These are phyloP conservation scores for Blakeslea trispora DNA, from an alignment of 371 early-diverging fungal species.

Conservation along the genomic window DNA sequence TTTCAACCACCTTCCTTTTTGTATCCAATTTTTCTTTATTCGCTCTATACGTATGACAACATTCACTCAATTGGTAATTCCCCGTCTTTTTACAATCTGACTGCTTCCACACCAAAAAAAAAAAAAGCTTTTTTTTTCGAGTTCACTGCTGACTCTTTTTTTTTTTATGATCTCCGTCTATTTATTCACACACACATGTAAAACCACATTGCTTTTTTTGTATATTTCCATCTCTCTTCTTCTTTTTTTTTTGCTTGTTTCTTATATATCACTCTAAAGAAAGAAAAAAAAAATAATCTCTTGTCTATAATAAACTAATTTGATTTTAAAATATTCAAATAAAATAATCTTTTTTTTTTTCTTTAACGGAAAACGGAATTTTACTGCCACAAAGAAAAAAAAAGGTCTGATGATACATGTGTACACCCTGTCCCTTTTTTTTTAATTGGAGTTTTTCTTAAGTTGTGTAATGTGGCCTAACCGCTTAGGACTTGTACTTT, in stretches of 20 bases:
- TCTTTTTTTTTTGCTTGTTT: too few relatives aligned
- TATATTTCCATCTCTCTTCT: slow-evolving; percentile 1
- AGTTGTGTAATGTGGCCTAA: slow-evolving; percentile 25
- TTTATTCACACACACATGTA: slow-evolving; percentile 12
- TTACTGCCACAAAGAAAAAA: background rate
- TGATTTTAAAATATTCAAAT: too few relatives aligned
- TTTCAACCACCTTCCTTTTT: background rate
- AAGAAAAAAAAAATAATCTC: too few relatives aligned
- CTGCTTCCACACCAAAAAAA: slow-evolving; percentile 5
- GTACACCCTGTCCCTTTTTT: background rate
- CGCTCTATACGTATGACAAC: slow-evolving; percentile 20
- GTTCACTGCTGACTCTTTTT: slow-evolving; percentile 3
- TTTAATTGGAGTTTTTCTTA: background rate
- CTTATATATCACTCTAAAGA: too few relatives aligned
- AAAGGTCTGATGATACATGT: slow-evolving; percentile 14
- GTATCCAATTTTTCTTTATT: slow-evolving; percentile 10
- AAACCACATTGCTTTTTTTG: slow-evolving; percentile 5
- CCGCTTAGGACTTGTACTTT: slow-evolving; percentile 3
- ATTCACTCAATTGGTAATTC: slow-evolving; percentile 20
- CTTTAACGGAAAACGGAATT: slow-evolving; percentile 11
- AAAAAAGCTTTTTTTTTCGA: background rate
- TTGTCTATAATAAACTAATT: slow-evolving; percentile 4
- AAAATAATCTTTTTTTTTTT: slow-evolving; percentile 3
- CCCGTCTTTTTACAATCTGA: slow-evolving; percentile 12
- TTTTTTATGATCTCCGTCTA: slow-evolving; percentile 5